Evolutionary conservation across 1,284 basidiomycete species (phyloP).

Genomic region (Ganoderma leucocontextum): DNA sequence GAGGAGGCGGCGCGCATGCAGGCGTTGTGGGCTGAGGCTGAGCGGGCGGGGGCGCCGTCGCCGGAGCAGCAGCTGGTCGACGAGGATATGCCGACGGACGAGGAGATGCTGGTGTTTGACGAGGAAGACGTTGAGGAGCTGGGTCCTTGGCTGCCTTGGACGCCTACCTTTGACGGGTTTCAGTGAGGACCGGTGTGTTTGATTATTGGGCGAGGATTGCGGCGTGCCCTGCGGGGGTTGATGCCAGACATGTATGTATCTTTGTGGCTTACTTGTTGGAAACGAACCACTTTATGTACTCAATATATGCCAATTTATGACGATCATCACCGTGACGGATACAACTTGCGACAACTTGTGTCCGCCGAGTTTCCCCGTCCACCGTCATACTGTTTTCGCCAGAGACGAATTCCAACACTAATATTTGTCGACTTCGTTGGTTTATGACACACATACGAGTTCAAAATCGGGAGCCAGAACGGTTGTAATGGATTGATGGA

Average conservation of each 20-base stretch:
- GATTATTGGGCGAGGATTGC: not conserved
- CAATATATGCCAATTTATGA: not conserved
- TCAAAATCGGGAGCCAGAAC: too few relatives aligned
- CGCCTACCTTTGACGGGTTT: not conserved
- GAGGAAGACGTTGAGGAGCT: not conserved
- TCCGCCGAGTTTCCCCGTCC: too few relatives aligned
- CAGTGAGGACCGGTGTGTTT: not conserved
- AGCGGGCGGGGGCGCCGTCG: not conserved
- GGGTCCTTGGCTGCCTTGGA: constrained; percentile 4
- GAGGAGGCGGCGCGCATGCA: not conserved
- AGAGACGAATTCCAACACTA: too few relatives aligned
- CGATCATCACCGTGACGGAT: too few relatives aligned
- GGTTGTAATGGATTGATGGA: too few relatives aligned
- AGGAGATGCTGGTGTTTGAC: not conserved
- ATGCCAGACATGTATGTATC: not conserved
- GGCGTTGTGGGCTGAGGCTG: not conserved
- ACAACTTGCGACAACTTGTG: too few relatives aligned
- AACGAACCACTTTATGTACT: not conserved
- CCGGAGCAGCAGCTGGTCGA: not conserved
- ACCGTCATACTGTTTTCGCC: too few relatives aligned
- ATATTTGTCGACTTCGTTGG: too few relatives aligned
- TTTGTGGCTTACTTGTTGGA: not conserved
- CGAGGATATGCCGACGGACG: not conserved
- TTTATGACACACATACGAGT: too few relatives aligned
- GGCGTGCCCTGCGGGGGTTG: not conserved